phyloP scores from a whole-genome alignment of 805 yeast species.

The Saccharomycopsis schoenii region DNA sequence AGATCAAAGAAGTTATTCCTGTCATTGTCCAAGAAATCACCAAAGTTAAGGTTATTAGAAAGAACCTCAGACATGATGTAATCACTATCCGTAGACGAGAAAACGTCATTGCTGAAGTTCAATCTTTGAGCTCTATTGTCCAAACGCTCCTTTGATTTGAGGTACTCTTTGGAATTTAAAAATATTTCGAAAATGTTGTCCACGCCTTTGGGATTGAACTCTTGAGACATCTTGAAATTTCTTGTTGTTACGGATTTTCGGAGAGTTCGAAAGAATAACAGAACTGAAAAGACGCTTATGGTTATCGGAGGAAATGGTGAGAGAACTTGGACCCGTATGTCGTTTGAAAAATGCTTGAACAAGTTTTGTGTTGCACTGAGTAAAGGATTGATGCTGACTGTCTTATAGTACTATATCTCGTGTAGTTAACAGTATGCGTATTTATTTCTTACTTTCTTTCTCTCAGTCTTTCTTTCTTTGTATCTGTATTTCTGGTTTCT shows the following conservation, averaged over 20 bases:
- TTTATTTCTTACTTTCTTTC: too few relatives aligned
- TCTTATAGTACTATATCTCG: too few relatives aligned
- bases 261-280: too few relatives aligned
- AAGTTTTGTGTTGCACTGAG: too few relatives aligned
- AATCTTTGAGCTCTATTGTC: neutral
- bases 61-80: neutral
- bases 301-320: too few relatives aligned
- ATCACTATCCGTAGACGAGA: neutral
- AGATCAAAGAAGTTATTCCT: neutral
- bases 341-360: too few relatives aligned
- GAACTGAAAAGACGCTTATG: too few relatives aligned
- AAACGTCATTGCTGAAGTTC: neutral
- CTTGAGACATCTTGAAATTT: neutral
- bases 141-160: neutral
- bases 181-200: neutral
- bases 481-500: too few relatives aligned
- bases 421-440: too few relatives aligned
- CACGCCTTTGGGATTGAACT: neutral
- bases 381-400: too few relatives aligned
- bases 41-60: slow-evolving; percentile 5
- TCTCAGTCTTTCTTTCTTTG: too few relatives aligned
- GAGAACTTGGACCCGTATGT: too few relatives aligned
- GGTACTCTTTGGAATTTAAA: neutral
- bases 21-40: neutral
- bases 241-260: neutral